Evolutionary conservation across 2,329 filamentous ascomycete genomes (phyloP).

Genomic region (Scorias spongiosa): DNA sequence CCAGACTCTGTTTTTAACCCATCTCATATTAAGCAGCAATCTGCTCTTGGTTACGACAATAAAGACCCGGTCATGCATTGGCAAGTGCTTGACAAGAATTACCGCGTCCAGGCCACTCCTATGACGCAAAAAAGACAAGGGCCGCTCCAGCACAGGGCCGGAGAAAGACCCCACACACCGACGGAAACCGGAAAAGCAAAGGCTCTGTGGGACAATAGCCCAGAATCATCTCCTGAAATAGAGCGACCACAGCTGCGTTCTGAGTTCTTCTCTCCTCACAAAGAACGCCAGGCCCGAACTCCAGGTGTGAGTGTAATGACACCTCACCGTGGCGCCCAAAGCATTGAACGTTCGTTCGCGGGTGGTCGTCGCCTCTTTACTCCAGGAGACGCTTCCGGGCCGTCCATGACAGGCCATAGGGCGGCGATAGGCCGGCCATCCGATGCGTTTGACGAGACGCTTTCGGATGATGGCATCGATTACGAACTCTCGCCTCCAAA

Average conservation of each 20-base stretch:
- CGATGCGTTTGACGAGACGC: slow-evolving; percentile 60
- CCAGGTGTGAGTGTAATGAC: slow-evolving; percentile 76
- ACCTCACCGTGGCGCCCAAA: slow-evolving; percentile 28
- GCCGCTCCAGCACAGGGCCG: slow-evolving; percentile 2
- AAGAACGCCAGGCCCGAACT: slow-evolving; percentile 32
- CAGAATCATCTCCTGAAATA: slow-evolving; percentile 46
- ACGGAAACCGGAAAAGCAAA: slow-evolving; percentile 3
- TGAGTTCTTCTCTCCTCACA: slow-evolving; percentile 50
- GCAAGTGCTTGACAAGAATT: slow-evolving; percentile 77
- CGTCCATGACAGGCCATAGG: slow-evolving; percentile 4
- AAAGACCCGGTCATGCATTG: slow-evolving; percentile 76
- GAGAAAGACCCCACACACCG: not conserved
- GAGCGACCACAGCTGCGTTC: slow-evolving; percentile 69
- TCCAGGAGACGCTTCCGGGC: slow-evolving; percentile 15
- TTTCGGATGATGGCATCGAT: slow-evolving; percentile 40
- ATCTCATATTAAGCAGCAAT: slow-evolving; percentile 11
- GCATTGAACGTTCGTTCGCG: slow-evolving; percentile 5
- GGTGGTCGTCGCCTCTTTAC: slow-evolving; percentile 20
- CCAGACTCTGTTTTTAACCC: slow-evolving; percentile 27
- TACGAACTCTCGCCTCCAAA: slow-evolving; percentile 67
- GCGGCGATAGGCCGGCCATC: slow-evolving; percentile 38
- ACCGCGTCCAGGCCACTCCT: slow-evolving; percentile 83
- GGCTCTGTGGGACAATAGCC: slow-evolving; percentile 28
- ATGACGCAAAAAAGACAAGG: slow-evolving; percentile 30
- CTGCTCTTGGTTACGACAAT: slow-evolving; percentile 21